phyloP scores from a whole-genome alignment of 305 asterid genomes.

The Coffea humblotiana region DNA sequence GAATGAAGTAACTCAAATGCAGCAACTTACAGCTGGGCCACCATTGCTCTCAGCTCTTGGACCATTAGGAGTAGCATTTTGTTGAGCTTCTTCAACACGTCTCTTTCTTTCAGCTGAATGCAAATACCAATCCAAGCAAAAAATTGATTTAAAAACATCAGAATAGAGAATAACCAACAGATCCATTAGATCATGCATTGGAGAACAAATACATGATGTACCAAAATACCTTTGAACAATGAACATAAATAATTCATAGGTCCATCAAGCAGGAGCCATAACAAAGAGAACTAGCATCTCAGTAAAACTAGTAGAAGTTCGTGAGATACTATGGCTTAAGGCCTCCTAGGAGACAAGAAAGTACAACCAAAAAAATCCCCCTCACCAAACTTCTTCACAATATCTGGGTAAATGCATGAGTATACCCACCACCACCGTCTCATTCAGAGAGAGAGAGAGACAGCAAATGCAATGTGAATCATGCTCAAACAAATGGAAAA shows the following conservation, averaged over 20 bases:
- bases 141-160: not conserved
- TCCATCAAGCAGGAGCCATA: not conserved
- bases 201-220: not conserved
- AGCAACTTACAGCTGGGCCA: conserved; percentile 72
- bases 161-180: not conserved
- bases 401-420: not conserved
- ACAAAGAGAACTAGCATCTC: not conserved
- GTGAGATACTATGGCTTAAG: not conserved
- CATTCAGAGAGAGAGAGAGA: too few species aligned
- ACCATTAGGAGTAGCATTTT: conserved; percentile 60
- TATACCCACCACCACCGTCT: not conserved
- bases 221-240: not conserved
- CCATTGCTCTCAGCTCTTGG: conserved; percentile 76
- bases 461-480: not conserved
- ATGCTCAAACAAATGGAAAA: not conserved
- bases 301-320: not conserved
- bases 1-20: too few species aligned
- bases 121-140: not conserved
- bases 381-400: not conserved
- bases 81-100: conserved; percentile 62
- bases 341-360: too few species aligned
- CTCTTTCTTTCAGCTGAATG: conserved; percentile 68
- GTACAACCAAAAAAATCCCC: not conserved
- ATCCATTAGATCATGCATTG: not conserved
- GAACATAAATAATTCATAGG: not conserved